phyloP scores from a whole-genome alignment of 345 rosid genomes.

The Gynandropsis gynandra region DNA sequence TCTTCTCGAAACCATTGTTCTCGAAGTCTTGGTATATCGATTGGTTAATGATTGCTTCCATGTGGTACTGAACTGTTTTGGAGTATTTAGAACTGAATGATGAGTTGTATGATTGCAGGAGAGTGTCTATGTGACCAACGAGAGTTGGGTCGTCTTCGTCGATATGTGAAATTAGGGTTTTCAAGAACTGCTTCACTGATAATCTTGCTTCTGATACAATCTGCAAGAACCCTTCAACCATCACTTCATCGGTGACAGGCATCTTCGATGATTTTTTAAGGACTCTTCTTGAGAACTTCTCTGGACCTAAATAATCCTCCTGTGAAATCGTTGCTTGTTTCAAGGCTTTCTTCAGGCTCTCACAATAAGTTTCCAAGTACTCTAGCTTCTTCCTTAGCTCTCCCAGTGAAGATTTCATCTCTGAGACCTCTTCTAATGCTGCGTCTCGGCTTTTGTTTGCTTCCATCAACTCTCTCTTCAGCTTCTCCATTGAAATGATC shows the following conservation, averaged over 20 bases:
- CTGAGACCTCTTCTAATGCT: conserved; percentile 59
- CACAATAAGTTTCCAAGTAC: conserved; percentile 77
- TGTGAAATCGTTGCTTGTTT: conserved; percentile 44
- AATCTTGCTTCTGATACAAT: conserved; percentile 88
- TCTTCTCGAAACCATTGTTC: conserved; percentile 68
- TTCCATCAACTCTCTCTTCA: conserved; percentile 68
- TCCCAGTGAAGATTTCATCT: conserved; percentile 71
- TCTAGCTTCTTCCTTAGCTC: conserved; percentile 73
- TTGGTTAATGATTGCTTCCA: conserved; percentile 79
- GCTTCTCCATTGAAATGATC: conserved; percentile 46
- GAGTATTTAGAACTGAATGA: conserved; percentile 58
- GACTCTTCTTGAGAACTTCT: background rate
- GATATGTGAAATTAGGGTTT: conserved; percentile 57
- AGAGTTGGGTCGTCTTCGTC: conserved; percentile 56
- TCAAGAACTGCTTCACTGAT: conserved; percentile 91
- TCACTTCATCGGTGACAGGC: conserved; percentile 84
- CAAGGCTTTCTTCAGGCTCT: conserved; percentile 67
- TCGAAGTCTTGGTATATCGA: conserved; percentile 84
- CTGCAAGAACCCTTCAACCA: conserved; percentile 91
- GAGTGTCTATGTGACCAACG: conserved; percentile 47
- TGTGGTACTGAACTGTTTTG: conserved; percentile 60
- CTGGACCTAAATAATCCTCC: conserved; percentile 10
- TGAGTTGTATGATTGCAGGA: conserved; percentile 60
- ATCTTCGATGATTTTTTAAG: conserved; percentile 20
- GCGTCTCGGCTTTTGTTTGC: conserved; percentile 73